Evolutionary conservation across 2,329 filamentous ascomycete species (phyloP), one percentile per base, ranked within the genome.

Genomic region (Ampelomyces quisqualis): DNA sequence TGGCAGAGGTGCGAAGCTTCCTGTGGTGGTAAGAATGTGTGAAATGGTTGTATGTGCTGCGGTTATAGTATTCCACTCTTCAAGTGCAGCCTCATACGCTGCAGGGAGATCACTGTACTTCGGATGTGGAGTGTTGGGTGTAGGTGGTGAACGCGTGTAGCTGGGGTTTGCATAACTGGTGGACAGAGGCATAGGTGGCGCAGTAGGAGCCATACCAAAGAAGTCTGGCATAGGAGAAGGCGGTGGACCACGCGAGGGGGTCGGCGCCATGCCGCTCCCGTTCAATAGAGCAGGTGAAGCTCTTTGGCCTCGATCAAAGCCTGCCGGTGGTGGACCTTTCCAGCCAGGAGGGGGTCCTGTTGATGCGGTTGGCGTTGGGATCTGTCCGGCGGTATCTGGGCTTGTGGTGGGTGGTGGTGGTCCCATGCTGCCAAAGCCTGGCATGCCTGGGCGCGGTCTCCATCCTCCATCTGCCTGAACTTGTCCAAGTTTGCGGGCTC

Each of bases 41-140:
- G 78, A 74, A 42, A 95, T 81, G 1, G 80, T 67, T 23, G 82
- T 76, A 48, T 96, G 88, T 0, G 88, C 83, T 17, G 79, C 69
- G 5, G 78, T 77, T 43, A 97, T 89, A 29, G 77, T 76, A 40
- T 85, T 79, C 86, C 93, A 95, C 68, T 96, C 90, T 23, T 72
- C 70, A 38, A 88, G 69, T 2, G 90, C 90, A n/a, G 77, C 75
- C n/a, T 77, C 73, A 3, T 85, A 87, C 32, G 81, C 81, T 2
- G 74, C 69, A 34, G 85, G 79, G 1, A 88, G 74, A 50, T 86
- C 80, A 5, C 73, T 53, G 5, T 49, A 47, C 14, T 55, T 40
- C 5, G 57, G 49, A 17, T 53, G 38, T 3, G 60, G 51, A 2
- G 39, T 37, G 6, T 47, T 45, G 6, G 54, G 38, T 1, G 43